Percentiles rank a stretch among this genome's conserved stretches.
Conservation (phyloP, 1,139 yeast genomes). For the Meyerozyma guilliermondii region DNA sequence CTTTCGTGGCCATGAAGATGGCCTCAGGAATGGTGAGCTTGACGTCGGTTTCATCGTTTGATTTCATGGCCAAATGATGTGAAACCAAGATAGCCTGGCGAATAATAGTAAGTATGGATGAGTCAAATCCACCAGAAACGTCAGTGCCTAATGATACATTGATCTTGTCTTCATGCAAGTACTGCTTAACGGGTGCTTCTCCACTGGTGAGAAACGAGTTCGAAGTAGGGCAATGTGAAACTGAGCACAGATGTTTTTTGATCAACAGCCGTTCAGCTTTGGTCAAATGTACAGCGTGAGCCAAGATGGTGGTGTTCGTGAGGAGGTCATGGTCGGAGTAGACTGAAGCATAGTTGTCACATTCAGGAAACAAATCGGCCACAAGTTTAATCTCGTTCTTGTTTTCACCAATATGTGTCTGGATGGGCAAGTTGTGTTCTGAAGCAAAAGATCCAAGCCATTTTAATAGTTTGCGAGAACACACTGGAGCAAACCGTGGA, state of each 20-base stretch:
- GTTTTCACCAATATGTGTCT: slow-evolving; percentile 88
- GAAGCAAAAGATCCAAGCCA: slow-evolving; percentile 60
- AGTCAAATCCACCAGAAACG: slow-evolving; percentile 86
- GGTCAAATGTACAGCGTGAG: slow-evolving; percentile 80
- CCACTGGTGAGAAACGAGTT: slow-evolving; percentile 89
- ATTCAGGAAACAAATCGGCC: slow-evolving; percentile 65
- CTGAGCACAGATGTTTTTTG: slow-evolving; percentile 53
- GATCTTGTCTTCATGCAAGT: slow-evolving; percentile 59
- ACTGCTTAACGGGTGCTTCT: slow-evolving; percentile 71
- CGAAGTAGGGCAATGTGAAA: slow-evolving; percentile 92
- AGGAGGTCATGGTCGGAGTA: slow-evolving; percentile 63
- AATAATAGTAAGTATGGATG: slow-evolving; percentile 70
- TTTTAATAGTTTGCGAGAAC: slow-evolving; percentile 56
- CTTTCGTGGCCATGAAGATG: slow-evolving; percentile 76
- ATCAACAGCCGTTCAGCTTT: slow-evolving; percentile 60
- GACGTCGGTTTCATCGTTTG: slow-evolving; percentile 20
- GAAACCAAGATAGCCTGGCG: slow-evolving; percentile 80
- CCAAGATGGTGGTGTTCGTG: slow-evolving; percentile 66
- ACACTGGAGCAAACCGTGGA: slow-evolving; percentile 93
- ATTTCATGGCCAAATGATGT: slow-evolving; percentile 72
- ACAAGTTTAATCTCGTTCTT: slow-evolving; percentile 72
- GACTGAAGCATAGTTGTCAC: slow-evolving; percentile 66
- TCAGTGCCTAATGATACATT: slow-evolving; percentile 90
- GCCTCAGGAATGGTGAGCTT: slow-evolving; percentile 68
- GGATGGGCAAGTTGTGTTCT: slow-evolving; percentile 56